Conservation (phyloP, 768 basidiomycete species). For the Rhodocollybia butyracea region DNA sequence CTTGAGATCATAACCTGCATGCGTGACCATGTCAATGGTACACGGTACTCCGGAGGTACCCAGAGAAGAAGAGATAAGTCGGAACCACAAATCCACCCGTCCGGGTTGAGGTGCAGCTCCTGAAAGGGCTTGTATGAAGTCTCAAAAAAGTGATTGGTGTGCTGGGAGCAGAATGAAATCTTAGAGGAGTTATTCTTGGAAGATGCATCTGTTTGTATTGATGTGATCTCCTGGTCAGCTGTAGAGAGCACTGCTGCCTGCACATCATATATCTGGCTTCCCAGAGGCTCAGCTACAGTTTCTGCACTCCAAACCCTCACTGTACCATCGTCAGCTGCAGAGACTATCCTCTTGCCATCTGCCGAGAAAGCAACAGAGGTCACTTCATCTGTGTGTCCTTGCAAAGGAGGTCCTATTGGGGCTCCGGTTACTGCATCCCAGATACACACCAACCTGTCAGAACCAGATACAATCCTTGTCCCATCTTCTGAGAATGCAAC, state of each 20-base stretch:
- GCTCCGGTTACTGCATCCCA: not conserved
- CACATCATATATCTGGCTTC: no score
- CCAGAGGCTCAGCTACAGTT: not conserved
- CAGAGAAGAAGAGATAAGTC: not conserved
- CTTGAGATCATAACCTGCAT: not conserved
- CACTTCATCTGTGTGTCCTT: conserved; percentile 9
- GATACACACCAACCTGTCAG: not conserved
- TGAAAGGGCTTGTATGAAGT: not conserved
- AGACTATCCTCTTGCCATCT: conserved; percentile 15
- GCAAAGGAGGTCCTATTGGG: conserved; percentile 4
- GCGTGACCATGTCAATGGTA: not conserved
- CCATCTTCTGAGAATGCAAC: conserved; percentile 10
- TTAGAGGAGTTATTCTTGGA: not conserved
- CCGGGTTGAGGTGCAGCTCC: not conserved
- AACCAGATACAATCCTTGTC: conserved; percentile 7
- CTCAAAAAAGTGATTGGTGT: not conserved
- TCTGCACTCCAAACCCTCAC: not conserved
- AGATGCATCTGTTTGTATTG: not conserved
- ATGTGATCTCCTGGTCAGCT: no score
- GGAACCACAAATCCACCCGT: not conserved
- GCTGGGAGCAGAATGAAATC: not conserved
- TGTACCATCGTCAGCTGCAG: conserved; percentile 13
- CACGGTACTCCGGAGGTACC: not conserved
- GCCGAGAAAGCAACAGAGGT: conserved; percentile 16
- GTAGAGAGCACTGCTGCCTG: no score